Percentiles rank a stretch among this genome's conserved stretches.
phyloP scores from a whole-genome alignment of 176 grass and related monocot species.

The Phoenix roebelenii region DNA sequence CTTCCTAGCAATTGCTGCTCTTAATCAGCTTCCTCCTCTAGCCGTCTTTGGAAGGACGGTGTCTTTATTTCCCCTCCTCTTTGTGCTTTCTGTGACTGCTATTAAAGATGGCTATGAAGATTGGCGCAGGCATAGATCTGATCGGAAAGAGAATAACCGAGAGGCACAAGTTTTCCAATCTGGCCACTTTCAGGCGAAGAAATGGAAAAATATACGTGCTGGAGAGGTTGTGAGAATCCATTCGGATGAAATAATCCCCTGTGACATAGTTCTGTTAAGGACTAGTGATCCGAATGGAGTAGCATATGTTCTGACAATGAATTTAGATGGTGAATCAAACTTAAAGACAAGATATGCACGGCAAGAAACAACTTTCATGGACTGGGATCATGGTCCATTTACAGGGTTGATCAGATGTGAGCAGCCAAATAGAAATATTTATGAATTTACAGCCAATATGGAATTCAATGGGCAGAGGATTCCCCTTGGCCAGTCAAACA shows the following conservation, averaged over 20 bases:
- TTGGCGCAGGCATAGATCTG: conserved; percentile 92
- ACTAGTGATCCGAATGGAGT: conserved; percentile 91
- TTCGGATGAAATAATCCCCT: conserved; percentile 87
- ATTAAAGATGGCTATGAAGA: conserved; percentile 99
- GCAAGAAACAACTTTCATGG: conserved; percentile 78
- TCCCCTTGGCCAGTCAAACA: conserved; percentile 95
- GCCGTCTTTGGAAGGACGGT: conserved; percentile 98
- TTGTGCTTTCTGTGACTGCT: conserved; percentile 94
- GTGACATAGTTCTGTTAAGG: conserved; percentile 89
- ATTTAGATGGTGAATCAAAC: conserved; percentile 98
- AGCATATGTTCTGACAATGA: conserved; percentile 99
- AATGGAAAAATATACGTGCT: conserved; percentile 90
- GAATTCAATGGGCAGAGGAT: conserved; percentile 68
- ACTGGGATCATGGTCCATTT: conserved; percentile 30
- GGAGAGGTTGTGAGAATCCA: conserved; percentile 91
- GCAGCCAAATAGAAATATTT: conserved; percentile 96
- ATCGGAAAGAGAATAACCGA: conserved; percentile 93
- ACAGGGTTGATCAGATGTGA: conserved; percentile 79
- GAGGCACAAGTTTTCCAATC: conserved; percentile 79
- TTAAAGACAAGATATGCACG: conserved; percentile 97
- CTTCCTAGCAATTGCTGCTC: conserved; percentile 95
- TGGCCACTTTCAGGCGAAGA: conserved; percentile 67
- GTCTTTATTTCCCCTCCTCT: conserved; percentile 88
- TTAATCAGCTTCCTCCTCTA: conserved; percentile 96
- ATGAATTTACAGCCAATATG: conserved; percentile 97